These are phyloP conservation scores for Boletus subcaerulescens DNA, from an alignment of 768 basidiomycete genomes.

Conservation along the genomic window DNA sequence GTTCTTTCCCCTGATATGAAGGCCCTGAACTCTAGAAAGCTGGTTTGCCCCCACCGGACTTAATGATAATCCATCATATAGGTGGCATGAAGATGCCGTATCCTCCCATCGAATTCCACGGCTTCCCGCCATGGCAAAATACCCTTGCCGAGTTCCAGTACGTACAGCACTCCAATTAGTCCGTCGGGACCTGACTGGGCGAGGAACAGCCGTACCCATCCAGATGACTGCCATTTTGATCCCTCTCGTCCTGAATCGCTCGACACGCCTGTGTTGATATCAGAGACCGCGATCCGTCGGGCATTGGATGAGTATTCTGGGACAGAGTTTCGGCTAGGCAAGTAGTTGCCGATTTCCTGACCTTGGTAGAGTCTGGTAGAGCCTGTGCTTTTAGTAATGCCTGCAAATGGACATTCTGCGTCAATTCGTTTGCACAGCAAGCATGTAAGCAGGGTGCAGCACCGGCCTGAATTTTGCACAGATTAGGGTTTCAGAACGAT, in stretches of 20 bases:
- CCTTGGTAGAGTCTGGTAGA: not conserved
- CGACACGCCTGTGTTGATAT: constrained; percentile 30
- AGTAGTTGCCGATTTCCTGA: constrained; percentile 36
- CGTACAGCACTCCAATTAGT: constrained; percentile 24
- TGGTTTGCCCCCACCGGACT: constrained; percentile 65
- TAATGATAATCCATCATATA: constrained; percentile 71
- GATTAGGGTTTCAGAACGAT: no score
- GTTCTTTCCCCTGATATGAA: not conserved
- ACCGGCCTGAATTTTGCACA: no score
- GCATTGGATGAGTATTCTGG: constrained; percentile 71
- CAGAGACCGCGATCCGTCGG: constrained; percentile 58
- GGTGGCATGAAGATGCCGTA: constrained; percentile 35
- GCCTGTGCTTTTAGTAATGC: not conserved
- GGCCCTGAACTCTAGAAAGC: constrained; percentile 40
- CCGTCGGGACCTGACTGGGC: constrained; percentile 3
- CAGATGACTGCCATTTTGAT: constrained; percentile 8
- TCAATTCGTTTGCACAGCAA: not conserved
- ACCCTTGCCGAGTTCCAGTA: constrained; percentile 78
- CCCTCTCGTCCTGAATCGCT: not conserved
- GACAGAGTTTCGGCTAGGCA: constrained; percentile 79
- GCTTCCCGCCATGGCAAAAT: constrained; percentile 87
- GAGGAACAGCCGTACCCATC: constrained; percentile 20
- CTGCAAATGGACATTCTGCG: not conserved
- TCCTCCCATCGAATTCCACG: constrained; percentile 61
- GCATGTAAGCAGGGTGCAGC: not conserved